Conservation (phyloP, 129 eudicot genomes). For the Lactuca sativa region DNA sequence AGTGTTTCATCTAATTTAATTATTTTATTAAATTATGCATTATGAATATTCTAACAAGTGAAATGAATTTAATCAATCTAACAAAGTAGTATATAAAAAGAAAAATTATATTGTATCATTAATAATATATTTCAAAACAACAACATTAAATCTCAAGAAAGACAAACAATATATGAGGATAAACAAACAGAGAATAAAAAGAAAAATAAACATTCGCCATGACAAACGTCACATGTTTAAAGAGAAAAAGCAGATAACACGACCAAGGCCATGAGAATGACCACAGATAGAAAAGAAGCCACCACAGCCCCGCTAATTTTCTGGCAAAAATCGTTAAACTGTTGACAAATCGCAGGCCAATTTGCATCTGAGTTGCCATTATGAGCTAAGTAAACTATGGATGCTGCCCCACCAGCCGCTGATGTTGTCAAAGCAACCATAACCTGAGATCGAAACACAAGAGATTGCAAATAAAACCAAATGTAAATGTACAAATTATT, state of each 20-base stretch:
- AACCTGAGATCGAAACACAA: slow-evolving; percentile 39
- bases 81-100: not conserved
- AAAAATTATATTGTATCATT: not conserved
- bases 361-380: slow-evolving; percentile 69
- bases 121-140: slow-evolving; percentile 7
- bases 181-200: not conserved
- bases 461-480: not conserved
- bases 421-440: slow-evolving; percentile 56
- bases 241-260: slow-evolving; percentile 66
- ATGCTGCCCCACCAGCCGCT: slow-evolving; percentile 72
- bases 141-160: slow-evolving; percentile 16
- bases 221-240: not conserved
- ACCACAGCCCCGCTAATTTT: slow-evolving; percentile 71
- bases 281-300: slow-evolving; percentile 60
- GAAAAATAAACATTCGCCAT: not conserved
- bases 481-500: not conserved
- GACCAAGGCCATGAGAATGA: slow-evolving; percentile 47
- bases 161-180: not conserved
- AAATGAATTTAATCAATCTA: not conserved
- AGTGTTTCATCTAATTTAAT: too few species aligned
- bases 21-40: too few species aligned
- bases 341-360: slow-evolving; percentile 85
- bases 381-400: slow-evolving; percentile 89
- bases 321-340: slow-evolving; percentile 67
- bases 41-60: too few species aligned